phyloP scores from a whole-genome alignment of 2,329 filamentous ascomycete genomes.

The Thermochaetoides dissita region DNA sequence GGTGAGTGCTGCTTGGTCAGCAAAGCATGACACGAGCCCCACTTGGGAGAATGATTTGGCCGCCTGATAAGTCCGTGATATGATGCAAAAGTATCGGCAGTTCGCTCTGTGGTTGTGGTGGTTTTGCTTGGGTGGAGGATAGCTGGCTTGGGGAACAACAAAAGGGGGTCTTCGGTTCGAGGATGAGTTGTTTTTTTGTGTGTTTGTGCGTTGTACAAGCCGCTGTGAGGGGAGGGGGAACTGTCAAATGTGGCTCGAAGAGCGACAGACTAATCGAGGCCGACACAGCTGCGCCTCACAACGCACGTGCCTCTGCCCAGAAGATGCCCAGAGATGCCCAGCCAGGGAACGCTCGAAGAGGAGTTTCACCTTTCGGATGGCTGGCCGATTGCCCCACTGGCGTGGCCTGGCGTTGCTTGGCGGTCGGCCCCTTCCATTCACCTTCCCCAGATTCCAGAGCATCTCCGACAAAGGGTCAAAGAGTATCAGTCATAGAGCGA shows the following conservation, averaged over 20 bases:
- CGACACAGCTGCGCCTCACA: background rate
- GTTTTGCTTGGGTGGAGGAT: no score
- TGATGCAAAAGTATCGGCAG: no score
- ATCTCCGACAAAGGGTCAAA: background rate
- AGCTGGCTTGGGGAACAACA: no score
- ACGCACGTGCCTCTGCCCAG: slow-evolving; percentile 2
- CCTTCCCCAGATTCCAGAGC: slow-evolving; percentile 1
- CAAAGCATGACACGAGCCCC: no score
- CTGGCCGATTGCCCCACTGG: slow-evolving; percentile 4
- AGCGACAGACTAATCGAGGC: background rate
- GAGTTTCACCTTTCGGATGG: slow-evolving; percentile 2
- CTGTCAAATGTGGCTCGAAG: background rate
- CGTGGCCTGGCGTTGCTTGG: background rate
- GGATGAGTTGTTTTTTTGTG: background rate
- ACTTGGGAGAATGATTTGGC: no score
- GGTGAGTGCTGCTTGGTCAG: no score
- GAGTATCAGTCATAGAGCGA: background rate
- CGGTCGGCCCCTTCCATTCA: slow-evolving; percentile 1
- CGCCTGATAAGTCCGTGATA: no score
- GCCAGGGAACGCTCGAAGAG: background rate
- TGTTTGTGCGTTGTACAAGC: background rate
- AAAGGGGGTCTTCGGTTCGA: background rate
- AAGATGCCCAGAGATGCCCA: background rate
- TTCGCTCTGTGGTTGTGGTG: no score
- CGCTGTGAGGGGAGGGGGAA: background rate